These are phyloP conservation scores for Globisporangium splendens DNA, from an alignment of 352 stramenopile species.

Conservation along the genomic window DNA sequence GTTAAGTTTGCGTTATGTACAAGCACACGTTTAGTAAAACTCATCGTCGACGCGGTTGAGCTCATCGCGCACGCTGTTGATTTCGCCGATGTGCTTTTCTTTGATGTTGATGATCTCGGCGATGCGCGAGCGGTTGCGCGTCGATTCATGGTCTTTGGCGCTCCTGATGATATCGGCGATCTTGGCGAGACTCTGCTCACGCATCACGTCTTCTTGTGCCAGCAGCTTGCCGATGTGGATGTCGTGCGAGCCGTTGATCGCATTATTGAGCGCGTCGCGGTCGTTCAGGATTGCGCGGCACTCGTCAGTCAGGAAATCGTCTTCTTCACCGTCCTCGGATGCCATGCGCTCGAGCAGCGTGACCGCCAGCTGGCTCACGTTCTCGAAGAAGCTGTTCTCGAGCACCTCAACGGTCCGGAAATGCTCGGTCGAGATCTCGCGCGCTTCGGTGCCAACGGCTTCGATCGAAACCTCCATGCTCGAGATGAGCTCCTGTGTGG, in stretches of 20 bases:
- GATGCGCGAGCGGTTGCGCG: constrained; percentile 66
- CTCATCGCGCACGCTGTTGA: constrained; percentile 62
- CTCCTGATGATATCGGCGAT: constrained; percentile 60
- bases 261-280: constrained; percentile 78
- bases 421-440: constrained; percentile 71
- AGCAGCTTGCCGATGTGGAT: constrained; percentile 90
- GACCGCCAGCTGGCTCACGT: constrained; percentile 76
- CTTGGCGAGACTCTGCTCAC: constrained; percentile 73
- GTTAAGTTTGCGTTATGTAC: background rate
- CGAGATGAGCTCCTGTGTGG: constrained; percentile 59
- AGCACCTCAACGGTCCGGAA: constrained; percentile 89
- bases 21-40: constrained; percentile 42
- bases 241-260: constrained; percentile 89
- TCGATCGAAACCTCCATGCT: constrained; percentile 67
- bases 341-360: constrained; percentile 73
- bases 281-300: constrained; percentile 81
- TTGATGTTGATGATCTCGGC: constrained; percentile 74
- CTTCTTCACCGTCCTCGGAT: constrained; percentile 72
- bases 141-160: constrained; percentile 67
- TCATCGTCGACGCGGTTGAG: constrained; percentile 77
- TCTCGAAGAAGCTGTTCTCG: constrained; percentile 90
- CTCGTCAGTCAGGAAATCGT: constrained; percentile 76
- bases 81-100: constrained; percentile 64
- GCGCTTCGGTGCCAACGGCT: constrained; percentile 49
- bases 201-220: constrained; percentile 81